phyloP scores from a whole-genome alignment of 805 yeast species.

The Schizosaccharomyces japonicus region DNA sequence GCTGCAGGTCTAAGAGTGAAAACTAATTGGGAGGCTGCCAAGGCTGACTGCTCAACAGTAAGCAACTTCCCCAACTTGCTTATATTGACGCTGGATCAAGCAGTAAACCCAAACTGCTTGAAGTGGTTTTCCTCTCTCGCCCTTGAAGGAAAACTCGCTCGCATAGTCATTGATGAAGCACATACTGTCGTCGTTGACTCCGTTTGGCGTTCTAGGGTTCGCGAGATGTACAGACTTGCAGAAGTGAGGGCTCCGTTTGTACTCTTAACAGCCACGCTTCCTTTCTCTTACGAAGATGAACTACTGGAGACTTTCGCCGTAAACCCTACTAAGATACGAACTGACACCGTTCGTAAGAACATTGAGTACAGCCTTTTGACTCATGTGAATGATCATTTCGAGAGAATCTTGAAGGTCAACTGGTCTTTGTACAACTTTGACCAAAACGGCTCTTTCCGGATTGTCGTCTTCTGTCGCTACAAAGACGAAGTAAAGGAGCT shows the following conservation, averaged over 20 bases:
- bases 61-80: background rate
- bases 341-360: background rate
- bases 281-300: too few species aligned
- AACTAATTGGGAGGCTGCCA: background rate
- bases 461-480: background rate
- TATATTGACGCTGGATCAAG: background rate
- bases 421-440: background rate
- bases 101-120: background rate
- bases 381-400: background rate
- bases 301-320: background rate
- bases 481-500: background rate
- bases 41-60: background rate
- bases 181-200: background rate
- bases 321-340: background rate
- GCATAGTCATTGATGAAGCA: background rate
- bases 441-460: background rate
- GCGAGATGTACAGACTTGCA: background rate
- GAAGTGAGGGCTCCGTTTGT: background rate
- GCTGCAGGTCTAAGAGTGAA: background rate
- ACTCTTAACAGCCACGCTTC: background rate
- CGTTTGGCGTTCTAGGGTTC: background rate
- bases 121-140: background rate
- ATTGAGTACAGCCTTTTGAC: background rate
- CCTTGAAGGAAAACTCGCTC: background rate
- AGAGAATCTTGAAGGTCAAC: background rate